phyloP scores from a whole-genome alignment of 441 rosid genomes.

The Gossypium schwendimanii region DNA sequence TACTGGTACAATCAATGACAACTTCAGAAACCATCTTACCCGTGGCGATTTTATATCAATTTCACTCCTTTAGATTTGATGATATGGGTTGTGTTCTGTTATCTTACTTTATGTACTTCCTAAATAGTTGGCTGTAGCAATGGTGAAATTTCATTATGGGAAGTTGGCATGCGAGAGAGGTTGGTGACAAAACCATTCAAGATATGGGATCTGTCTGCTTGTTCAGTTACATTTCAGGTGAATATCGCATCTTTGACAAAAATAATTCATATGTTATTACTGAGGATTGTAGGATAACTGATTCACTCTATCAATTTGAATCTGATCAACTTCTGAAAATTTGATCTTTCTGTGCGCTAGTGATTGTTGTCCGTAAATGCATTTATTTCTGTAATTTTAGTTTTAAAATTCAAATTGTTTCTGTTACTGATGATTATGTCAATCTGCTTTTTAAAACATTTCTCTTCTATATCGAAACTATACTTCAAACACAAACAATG shows the following conservation, averaged over 20 bases:
- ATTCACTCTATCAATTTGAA: background rate
- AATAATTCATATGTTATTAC: background rate
- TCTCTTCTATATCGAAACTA: background rate
- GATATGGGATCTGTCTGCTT: slow-evolving; percentile 16
- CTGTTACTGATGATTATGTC: background rate
- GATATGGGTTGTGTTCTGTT: background rate
- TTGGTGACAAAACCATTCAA: slow-evolving; percentile 25
- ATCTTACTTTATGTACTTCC: background rate
- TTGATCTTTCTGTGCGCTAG: background rate
- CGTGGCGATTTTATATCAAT: background rate
- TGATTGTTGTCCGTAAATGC: background rate
- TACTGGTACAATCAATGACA: slow-evolving; percentile 18
- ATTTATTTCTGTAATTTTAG: background rate
- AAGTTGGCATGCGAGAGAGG: slow-evolving; percentile 22
- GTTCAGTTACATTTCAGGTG: slow-evolving; percentile 22
- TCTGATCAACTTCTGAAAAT: background rate
- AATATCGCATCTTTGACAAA: slow-evolving; percentile 1
- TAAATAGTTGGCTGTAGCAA: slow-evolving; percentile 23
- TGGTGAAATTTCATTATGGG: slow-evolving; percentile 30
- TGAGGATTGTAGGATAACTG: background rate
- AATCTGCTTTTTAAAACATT: background rate
- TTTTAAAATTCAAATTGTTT: background rate
- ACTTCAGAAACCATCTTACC: background rate
- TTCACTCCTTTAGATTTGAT: background rate
- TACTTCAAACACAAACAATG: background rate